phyloP scores from a whole-genome alignment of 2,329 filamentous ascomycete species.

The Phymatotrichopsis omnivora region DNA sequence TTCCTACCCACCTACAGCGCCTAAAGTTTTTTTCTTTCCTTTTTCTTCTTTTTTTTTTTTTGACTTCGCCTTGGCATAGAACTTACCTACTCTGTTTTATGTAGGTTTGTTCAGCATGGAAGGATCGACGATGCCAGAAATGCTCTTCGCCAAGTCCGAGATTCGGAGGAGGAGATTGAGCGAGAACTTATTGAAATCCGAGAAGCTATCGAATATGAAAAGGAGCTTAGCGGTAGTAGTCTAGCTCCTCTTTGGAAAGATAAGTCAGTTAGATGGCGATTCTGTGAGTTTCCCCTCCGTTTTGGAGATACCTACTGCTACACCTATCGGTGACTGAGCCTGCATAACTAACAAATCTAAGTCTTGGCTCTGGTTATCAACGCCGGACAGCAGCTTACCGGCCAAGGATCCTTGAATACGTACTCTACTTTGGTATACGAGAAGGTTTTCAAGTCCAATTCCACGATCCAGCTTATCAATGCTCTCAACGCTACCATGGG shows the following conservation, averaged over 20 bases:
- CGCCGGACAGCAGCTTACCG: constrained; percentile 60
- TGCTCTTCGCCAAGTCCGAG: constrained; percentile 51
- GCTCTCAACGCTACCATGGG: constrained; percentile 63
- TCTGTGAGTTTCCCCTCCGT: constrained; percentile 35
- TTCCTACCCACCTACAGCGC: too few relatives aligned
- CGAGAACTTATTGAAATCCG: constrained; percentile 55
- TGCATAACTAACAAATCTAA: not conserved
- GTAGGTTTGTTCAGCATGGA: constrained; percentile 51
- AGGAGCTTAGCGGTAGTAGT: constrained; percentile 52
- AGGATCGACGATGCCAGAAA: constrained; percentile 51
- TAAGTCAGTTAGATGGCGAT: constrained; percentile 55
- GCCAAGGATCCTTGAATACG: constrained; percentile 61
- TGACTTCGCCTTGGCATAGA: too few relatives aligned
- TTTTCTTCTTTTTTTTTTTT: too few relatives aligned
- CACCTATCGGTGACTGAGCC: too few relatives aligned
- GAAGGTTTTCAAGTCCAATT: constrained; percentile 51
- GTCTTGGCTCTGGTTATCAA: constrained; percentile 56
- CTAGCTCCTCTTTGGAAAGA: constrained; percentile 62
- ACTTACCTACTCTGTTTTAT: too few relatives aligned
- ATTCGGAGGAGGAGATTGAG: constrained; percentile 55
- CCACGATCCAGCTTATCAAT: constrained; percentile 61
- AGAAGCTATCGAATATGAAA: constrained; percentile 61
- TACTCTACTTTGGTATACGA: constrained; percentile 67
- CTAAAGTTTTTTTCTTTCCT: too few relatives aligned
- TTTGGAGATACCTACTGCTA: not conserved